Evolutionary conservation across 2,329 filamentous ascomycete species (phyloP), one percentile per base, ranked within the genome.

Genomic region (Cordyceps pruinosa): DNA sequence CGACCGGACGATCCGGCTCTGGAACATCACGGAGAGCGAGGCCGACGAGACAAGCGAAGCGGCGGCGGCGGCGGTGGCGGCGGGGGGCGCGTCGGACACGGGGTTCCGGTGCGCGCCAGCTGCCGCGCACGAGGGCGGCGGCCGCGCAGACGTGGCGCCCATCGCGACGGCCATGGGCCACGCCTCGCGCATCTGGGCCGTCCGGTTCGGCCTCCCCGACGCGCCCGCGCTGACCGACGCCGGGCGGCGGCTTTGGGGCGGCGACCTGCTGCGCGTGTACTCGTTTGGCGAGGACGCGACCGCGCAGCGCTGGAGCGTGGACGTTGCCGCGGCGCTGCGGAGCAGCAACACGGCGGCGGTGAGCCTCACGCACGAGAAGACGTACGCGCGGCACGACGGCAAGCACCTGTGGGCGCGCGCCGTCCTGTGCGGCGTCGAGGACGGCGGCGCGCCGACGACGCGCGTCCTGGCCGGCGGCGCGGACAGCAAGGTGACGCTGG

Each of bases 321-420:
- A 64, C 58, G 35, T 56, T 9, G 42, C 25, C 5, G 21, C 51
- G 1, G 52, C 44, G 17, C 45, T 32, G n/a, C 5, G 59, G 34
- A n/a, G n/a, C n/a, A n/a, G n/a, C n/a, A n/a, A n/a, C n/a, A n/a
- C n/a, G n/a, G 30, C 52, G 34, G 51, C 47, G 2, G 32, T 52
- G 37, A 46, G 41, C 1, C 68, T 90, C 44, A 70, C 70, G 13
- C 80, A 88, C 51, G 66, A 77, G 2, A 74, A 77, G 2, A 83
- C 79, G 8, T 80, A 83, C 50, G 77, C 81, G 3, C 81, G 84
- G 59, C 92, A 97, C 67, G 79, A 77, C 34, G 94, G 94, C 7
- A 99, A 97, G 70, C 91, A 97, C 67, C 85, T 97, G 7, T 97
- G 93, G 92, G 86, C 91, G 0, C 78, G 85, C 37, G 83, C 82